These are phyloP conservation scores for Thermothelomyces thermophilus DNA, from an alignment of 2,329 filamentous ascomycete species.

Conservation along the genomic window DNA sequence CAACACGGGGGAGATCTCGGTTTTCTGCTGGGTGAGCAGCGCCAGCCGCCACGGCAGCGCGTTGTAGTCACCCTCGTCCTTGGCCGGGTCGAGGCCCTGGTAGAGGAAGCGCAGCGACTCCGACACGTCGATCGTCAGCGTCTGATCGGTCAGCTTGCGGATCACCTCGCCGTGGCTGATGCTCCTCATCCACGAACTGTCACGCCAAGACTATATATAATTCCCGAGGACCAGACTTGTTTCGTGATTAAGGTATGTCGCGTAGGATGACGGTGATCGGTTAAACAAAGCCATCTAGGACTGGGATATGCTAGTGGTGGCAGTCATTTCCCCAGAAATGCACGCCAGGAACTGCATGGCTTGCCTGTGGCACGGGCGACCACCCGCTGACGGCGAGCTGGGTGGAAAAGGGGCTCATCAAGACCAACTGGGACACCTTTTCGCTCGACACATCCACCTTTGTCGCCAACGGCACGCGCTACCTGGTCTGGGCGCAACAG, in stretches of 20 bases:
- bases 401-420: conserved; percentile 27
- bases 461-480: conserved; percentile 26
- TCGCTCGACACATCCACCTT: conserved; percentile 29
- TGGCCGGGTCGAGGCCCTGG: conserved; percentile 32
- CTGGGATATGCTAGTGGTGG: too few species aligned
- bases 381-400: conserved; percentile 27
- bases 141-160: conserved; percentile 33
- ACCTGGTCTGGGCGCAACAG: conserved; percentile 29
- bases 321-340: too few species aligned
- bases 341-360: too few species aligned
- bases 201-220: too few species aligned
- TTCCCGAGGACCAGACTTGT: too few species aligned
- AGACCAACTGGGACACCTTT: conserved; percentile 29
- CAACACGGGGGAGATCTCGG: not conserved
- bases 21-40: conserved; percentile 26
- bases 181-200: conserved; percentile 31
- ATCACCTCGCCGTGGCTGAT: conserved; percentile 32
- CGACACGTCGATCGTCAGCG: conserved; percentile 29
- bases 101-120: conserved; percentile 31
- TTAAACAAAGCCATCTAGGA: too few species aligned
- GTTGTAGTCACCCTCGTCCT: conserved; percentile 29
- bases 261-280: too few species aligned
- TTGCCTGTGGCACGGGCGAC: conserved; percentile 26
- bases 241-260: conserved; percentile 41
- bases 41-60: conserved; percentile 33